Conservation (phyloP, 2,329 filamentous ascomycete species). For the Hortaea werneckii region DNA sequence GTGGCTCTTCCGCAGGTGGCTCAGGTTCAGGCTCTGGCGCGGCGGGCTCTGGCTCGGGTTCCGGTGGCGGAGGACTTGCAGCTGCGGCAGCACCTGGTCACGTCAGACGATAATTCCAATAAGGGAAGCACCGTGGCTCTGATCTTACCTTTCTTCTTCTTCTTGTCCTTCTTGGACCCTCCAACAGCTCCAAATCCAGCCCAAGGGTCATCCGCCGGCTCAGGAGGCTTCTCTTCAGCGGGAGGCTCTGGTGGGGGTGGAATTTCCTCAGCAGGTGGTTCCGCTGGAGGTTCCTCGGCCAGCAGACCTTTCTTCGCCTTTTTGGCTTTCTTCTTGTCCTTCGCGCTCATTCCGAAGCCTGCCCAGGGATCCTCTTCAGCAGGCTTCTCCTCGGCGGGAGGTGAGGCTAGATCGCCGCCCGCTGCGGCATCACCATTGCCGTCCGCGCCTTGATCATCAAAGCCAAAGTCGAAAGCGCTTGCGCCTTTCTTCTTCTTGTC, state of each 20-base stretch:
- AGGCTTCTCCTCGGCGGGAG: constrained; percentile 13
- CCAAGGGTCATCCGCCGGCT: constrained; percentile 14
- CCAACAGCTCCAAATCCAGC: constrained; percentile 13
- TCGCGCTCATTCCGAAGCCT: constrained; percentile 42
- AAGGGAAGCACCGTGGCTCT: no score
- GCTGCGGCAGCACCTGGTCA: constrained; percentile 7
- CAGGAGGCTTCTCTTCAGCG: constrained; percentile 11
- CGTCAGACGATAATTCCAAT: no score
- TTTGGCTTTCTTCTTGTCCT: constrained; percentile 26
- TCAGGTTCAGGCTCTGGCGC: constrained; percentile 25
- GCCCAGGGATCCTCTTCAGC: constrained; percentile 23
- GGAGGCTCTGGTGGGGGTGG: constrained; percentile 13
- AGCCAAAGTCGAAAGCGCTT: constrained; percentile 21
- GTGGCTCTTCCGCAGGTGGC: constrained; percentile 28
- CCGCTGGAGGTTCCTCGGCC: neutral
- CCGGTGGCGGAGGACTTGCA: constrained; percentile 14
- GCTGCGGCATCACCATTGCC: constrained; percentile 8
- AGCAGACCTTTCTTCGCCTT: constrained; percentile 7
- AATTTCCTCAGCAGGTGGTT: constrained; percentile 13
- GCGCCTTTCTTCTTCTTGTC: constrained; percentile 27
- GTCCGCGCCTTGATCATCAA: constrained; percentile 11
- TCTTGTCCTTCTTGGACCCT: constrained; percentile 24
- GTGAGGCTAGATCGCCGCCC: constrained; percentile 11
- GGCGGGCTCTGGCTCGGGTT: constrained; percentile 32
- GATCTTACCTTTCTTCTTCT: constrained; percentile 19